Evolutionary conservation across 495 filamentous ascomycete species (phyloP).

Genomic region (Bacidia rubella): DNA sequence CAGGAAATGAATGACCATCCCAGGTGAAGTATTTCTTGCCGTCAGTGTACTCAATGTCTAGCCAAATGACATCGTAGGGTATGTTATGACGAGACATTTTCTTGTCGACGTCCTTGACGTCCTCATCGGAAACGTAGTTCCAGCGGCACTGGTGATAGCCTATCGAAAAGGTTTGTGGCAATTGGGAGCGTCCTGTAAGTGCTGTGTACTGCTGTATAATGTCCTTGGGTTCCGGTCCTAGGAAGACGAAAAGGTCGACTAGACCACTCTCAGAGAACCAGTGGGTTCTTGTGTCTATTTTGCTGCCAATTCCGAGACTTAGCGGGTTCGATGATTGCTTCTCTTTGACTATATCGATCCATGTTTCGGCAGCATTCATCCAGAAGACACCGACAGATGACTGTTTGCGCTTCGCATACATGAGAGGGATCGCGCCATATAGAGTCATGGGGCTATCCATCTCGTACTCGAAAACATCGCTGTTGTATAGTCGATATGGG

Average conservation of each 20-base stretch:
- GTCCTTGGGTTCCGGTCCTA: conserved; percentile 73
- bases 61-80: conserved; percentile 97
- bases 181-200: conserved; percentile 83
- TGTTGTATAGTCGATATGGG: conserved; percentile 92
- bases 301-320: conserved; percentile 52
- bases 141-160: conserved; percentile 96
- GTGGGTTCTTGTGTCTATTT: conserved; percentile 73
- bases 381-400: conserved; percentile 97
- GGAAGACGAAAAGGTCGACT: conserved; percentile 85
- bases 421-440: conserved; percentile 88
- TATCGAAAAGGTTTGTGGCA: conserved; percentile 84
- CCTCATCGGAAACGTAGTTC: conserved; percentile 96
- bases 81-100: conserved; percentile 92
- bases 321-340: conserved; percentile 64
- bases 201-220: conserved; percentile 70
- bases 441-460: conserved; percentile 97
- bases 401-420: conserved; percentile 89
- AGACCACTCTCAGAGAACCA: conserved; percentile 91
- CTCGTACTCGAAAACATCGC: conserved; percentile 95
- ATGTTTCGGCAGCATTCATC: conserved; percentile 95
- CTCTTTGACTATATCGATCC: conserved; percentile 86
- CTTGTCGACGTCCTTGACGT: conserved; percentile 88
- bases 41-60: conserved; percentile 93
- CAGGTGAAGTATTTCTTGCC: conserved; percentile 96
- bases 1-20: conserved; percentile 73